Percentiles rank a stretch among this genome's conserved stretches.
These are phyloP conservation scores for Hymenotorrendiella dingleyae DNA, from an alignment of 2,329 filamentous ascomycete genomes.

Conservation along the genomic window DNA sequence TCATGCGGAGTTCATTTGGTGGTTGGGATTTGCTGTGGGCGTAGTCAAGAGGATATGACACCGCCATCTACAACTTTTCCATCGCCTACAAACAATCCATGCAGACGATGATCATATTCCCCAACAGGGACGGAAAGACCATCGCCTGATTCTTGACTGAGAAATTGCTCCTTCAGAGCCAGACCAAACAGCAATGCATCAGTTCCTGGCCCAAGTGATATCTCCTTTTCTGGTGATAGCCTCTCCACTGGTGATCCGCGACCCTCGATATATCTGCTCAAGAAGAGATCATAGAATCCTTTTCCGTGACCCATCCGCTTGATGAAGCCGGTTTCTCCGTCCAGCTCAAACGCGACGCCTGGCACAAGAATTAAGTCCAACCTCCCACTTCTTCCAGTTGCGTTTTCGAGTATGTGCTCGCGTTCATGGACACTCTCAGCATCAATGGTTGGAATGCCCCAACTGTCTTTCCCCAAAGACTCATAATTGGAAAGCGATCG, in stretches of 20 bases:
- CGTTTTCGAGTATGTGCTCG: constrained; percentile 65
- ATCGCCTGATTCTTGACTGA: constrained; percentile 48
- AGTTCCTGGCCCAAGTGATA: constrained; percentile 53
- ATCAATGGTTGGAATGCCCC: constrained; percentile 89
- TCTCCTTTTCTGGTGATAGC: constrained; percentile 26
- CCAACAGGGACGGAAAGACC: constrained; percentile 66
- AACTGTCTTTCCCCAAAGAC: constrained; percentile 68
- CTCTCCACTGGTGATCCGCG: constrained; percentile 25
- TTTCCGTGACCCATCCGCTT: constrained; percentile 86
- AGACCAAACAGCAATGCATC: constrained; percentile 63
- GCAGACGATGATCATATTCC: constrained; percentile 70
- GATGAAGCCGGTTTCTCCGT: constrained; percentile 46
- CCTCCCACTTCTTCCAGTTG: constrained; percentile 38
- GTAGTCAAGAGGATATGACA: constrained; percentile 10
- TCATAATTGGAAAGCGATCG: constrained; percentile 71
- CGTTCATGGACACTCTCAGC: constrained; percentile 58
- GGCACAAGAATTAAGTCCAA: constrained; percentile 89
- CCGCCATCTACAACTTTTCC: constrained; percentile 48
- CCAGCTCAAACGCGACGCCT: constrained; percentile 81
- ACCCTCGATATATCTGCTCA: constrained; percentile 63
- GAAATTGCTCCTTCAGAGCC: constrained; percentile 79
- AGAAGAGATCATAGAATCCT: constrained; percentile 94
- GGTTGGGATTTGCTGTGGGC: constrained; percentile 8
- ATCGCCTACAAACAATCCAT: constrained; percentile 70
- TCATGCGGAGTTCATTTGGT: constrained; percentile 12